Percentiles rank a stretch among this genome's conserved stretches.
phyloP scores from a whole-genome alignment of 306 rosid species.

The Arachis stenosperma region DNA sequence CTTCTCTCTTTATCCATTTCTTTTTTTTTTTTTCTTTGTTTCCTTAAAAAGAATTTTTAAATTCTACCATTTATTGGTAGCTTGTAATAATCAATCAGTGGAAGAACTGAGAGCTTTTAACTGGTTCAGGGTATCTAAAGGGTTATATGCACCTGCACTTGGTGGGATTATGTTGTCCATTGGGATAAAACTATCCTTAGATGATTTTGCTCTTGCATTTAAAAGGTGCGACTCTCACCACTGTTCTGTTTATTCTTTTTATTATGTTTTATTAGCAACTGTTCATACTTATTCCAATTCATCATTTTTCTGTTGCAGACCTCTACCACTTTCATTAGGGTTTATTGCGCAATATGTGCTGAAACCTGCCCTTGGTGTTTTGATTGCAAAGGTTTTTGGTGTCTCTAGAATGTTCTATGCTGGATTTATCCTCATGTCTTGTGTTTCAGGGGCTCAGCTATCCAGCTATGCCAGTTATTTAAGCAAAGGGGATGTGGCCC shows the following conservation, averaged over 20 bases:
- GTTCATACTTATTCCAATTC: constrained; percentile 41
- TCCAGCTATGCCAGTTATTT: constrained; percentile 93
- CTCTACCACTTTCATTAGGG: constrained; percentile 84
- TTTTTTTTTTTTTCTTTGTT: constrained; percentile 25
- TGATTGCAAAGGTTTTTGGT: constrained; percentile 77
- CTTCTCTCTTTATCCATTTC: neutral
- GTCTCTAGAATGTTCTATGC: constrained; percentile 74
- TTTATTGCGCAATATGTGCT: constrained; percentile 76
- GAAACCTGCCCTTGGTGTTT: constrained; percentile 82
- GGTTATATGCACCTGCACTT: constrained; percentile 94
- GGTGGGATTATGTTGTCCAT: constrained; percentile 99
- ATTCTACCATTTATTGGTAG: constrained; percentile 11
- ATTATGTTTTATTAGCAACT: constrained; percentile 26
- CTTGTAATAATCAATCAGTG: constrained; percentile 24
- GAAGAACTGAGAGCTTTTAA: constrained; percentile 37
- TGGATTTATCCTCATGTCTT: constrained; percentile 87
- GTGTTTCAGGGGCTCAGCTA: constrained; percentile 97
- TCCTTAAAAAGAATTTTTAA: neutral
- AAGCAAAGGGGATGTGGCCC: constrained; percentile 94
- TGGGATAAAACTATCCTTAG: constrained; percentile 82
- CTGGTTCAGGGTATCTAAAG: constrained; percentile 90
- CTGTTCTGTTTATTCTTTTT: constrained; percentile 11
- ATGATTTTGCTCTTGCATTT: constrained; percentile 91
- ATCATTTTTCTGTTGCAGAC: constrained; percentile 67
- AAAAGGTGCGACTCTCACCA: constrained; percentile 60